These are phyloP conservation scores for Diplocarpon mali DNA, from an alignment of 2,329 filamentous ascomycete species.

Conservation along the genomic window DNA sequence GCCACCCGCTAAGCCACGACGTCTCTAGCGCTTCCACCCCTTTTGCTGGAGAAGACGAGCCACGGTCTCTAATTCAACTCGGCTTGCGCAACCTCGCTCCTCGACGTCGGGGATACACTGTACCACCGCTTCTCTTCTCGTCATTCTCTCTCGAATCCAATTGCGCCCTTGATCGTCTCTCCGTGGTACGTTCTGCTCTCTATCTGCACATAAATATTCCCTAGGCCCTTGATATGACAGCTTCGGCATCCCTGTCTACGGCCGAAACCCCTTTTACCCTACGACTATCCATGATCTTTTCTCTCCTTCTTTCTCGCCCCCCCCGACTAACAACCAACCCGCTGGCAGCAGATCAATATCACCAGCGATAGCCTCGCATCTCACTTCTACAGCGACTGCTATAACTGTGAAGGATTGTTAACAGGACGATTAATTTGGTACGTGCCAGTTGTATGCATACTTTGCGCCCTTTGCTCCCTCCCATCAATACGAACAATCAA, in stretches of 20 bases:
- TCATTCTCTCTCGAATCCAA: slow-evolving; percentile 5
- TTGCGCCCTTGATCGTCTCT: slow-evolving; percentile 3
- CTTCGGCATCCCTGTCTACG: slow-evolving; percentile 21
- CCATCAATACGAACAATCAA: slow-evolving; percentile 16
- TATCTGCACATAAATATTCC: background rate
- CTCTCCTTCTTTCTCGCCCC: slow-evolving; percentile 7
- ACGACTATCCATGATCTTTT: slow-evolving; percentile 13
- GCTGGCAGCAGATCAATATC: slow-evolving; percentile 14
- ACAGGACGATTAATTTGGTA: slow-evolving; percentile 16
- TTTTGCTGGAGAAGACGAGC: background rate
- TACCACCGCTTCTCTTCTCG: slow-evolving; percentile 1
- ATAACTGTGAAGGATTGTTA: slow-evolving; percentile 5
- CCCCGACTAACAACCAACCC: slow-evolving; percentile 15
- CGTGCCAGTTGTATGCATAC: slow-evolving; percentile 19
- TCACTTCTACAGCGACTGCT: slow-evolving; percentile 9
- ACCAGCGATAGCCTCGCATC: slow-evolving; percentile 1
- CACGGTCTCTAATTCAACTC: background rate
- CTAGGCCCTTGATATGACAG: slow-evolving; percentile 16
- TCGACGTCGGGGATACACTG: slow-evolving; percentile 3
- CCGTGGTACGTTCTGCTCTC: slow-evolving; percentile 8
- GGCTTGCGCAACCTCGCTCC: slow-evolving; percentile 1
- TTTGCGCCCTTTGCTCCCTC: slow-evolving; percentile 16
- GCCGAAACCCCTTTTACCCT: slow-evolving; percentile 21
- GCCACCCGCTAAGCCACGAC: slow-evolving; percentile 3
- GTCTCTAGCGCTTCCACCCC: slow-evolving; percentile 3